Evolutionary conservation across 179 eudicot genomes (phyloP).

Genomic region (Camellia oleifera): DNA sequence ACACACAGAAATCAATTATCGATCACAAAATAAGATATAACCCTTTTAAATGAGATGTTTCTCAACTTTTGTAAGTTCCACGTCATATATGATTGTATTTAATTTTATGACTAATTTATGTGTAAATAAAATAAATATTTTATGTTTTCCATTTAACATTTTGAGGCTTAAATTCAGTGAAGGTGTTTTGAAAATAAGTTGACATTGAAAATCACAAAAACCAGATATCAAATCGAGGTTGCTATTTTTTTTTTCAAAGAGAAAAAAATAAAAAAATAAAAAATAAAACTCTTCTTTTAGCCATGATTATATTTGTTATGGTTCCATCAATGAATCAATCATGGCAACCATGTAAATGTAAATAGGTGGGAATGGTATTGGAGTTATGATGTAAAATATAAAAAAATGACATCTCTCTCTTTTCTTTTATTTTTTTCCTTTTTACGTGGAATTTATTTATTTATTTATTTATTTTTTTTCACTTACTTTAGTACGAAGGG

Average conservation of each 20-base stretch:
- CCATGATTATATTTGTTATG: background rate
- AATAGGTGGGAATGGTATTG: constrained; percentile 29
- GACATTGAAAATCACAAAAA: too few relatives aligned
- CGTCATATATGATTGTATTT: too few relatives aligned
- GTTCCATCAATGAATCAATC: constrained; percentile 21
- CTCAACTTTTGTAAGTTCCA: too few relatives aligned
- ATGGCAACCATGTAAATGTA: constrained; percentile 19
- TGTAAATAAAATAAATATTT: too few relatives aligned
- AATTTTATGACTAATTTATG: too few relatives aligned
- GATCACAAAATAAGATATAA: too few relatives aligned
- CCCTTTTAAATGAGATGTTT: too few relatives aligned
- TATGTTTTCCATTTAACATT: too few relatives aligned
- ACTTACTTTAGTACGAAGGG: constrained; percentile 19
- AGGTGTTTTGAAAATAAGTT: too few relatives aligned
- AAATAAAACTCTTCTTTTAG: background rate
- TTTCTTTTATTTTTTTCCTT: constrained; percentile 5
- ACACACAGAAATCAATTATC: too few relatives aligned
- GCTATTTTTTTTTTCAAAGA: background rate
- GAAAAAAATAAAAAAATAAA: background rate
- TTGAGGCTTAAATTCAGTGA: too few relatives aligned
- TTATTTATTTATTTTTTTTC: constrained; percentile 13
- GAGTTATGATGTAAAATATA: background rate
- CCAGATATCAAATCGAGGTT: too few relatives aligned
- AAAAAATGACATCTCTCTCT: background rate
- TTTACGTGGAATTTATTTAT: background rate